Base-by-base conservation (phyloP, 1,139 yeast species). In the Blastobotrys elegans region DNA sequence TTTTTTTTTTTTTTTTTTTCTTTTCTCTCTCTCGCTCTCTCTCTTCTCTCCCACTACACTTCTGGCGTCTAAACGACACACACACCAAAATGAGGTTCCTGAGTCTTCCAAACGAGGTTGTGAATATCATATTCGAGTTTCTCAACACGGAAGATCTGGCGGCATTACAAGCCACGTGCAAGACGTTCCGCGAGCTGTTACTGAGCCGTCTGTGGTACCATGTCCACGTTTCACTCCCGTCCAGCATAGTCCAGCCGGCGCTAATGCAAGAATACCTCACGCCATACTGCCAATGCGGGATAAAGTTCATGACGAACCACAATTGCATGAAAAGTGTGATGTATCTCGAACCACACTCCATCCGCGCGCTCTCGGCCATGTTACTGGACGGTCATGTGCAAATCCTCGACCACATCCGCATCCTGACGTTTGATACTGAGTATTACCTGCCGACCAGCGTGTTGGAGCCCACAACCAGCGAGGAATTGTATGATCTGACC, bases 51-150 rank as follows among this genome's bases (percentile, higher is more conserved):
- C n/a, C n/a, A n/a, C n/a, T n/a, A n/a, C n/a, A n/a, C n/a, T n/a
- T n/a, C n/a, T n/a, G n/a, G n/a, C n/a, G n/a, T n/a, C n/a, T n/a
- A n/a, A n/a, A n/a, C n/a, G n/a, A n/a, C n/a, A n/a, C n/a, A n/a
- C n/a, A n/a, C n/a, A n/a, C n/a, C n/a, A 34, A 4, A n/a, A 34
- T 34, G 38, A 18, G 3, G 18, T 21, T 37, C 5, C 18, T 37
- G 18, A 37, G 30, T 11, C 40, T 37, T 14, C 40, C 40, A 3
- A 37, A 37, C 20, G 40, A 37, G 13, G 40, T 37, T 29, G 16
- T 37, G 2, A 11, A 22, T 22, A 5, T 37, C 21, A 37, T 37
- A 2, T 22, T 37, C 18, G 18, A 13, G 14, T 24, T 17, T n/a
- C 20, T 37, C 17, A 5, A 18, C 17, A 22, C 40, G 11, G n/a